These are phyloP conservation scores for Daedaleopsis sinensis DNA, from an alignment of 768 basidiomycete species.

Conservation along the genomic window DNA sequence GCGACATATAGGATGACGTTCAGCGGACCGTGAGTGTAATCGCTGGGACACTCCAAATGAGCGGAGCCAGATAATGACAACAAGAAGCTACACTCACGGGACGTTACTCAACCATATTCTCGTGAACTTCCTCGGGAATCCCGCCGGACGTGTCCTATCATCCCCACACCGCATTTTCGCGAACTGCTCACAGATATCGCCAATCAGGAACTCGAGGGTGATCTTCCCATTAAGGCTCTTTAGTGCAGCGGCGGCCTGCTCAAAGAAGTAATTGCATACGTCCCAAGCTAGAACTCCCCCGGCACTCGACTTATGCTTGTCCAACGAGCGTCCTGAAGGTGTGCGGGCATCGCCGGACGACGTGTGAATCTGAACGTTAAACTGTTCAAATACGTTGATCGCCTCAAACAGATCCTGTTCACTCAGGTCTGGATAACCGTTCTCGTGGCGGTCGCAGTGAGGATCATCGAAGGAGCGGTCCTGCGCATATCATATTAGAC, in stretches of 20 bases:
- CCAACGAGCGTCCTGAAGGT: too few species aligned
- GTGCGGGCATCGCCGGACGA: too few species aligned
- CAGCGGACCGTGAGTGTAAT: conserved; percentile 28
- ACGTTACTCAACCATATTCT: conserved; percentile 40
- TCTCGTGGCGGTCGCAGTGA: too few species aligned
- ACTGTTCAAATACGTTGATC: too few species aligned
- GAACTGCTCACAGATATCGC: conserved; percentile 35
- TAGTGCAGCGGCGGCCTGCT: conserved; percentile 28
- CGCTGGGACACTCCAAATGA: too few species aligned
- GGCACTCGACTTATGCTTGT: too few species aligned
- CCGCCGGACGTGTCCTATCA: conserved; percentile 27
- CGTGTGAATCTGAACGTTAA: too few species aligned
- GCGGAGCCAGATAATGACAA: too few species aligned
- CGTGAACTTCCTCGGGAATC: conserved; percentile 35
- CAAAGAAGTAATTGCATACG: conserved; percentile 28
- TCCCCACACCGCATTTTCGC: conserved; percentile 23
- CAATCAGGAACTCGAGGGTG: conserved; percentile 33
- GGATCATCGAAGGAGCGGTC: too few species aligned
- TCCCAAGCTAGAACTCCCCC: background rate
- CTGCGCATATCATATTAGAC: too few species aligned
- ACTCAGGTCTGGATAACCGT: too few species aligned
- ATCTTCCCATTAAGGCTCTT: conserved; percentile 27
- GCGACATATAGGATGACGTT: conserved; percentile 32
- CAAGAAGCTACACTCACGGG: conserved; percentile 31
- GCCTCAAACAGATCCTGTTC: too few species aligned